These are phyloP conservation scores for Ochromonadaceae sp. DNA, from an alignment of 352 stramenopile genomes.

Conservation along the genomic window DNA sequence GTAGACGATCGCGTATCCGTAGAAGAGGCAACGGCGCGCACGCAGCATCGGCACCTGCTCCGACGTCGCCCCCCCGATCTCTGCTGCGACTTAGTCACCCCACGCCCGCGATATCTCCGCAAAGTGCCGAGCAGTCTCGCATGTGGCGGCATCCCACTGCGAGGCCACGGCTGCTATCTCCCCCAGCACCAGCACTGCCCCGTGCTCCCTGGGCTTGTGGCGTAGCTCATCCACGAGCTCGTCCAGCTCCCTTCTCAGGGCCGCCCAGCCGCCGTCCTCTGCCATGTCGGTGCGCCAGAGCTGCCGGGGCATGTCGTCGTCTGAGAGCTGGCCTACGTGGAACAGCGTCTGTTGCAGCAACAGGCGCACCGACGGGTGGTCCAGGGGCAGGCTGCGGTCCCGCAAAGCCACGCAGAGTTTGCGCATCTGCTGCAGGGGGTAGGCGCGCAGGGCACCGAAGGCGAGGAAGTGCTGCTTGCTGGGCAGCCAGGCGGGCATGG, in stretches of 20 bases:
- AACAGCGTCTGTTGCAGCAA: conserved; percentile 14
- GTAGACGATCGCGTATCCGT: too few relatives aligned
- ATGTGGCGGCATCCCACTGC: conserved; percentile 15
- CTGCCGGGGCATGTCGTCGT: background rate
- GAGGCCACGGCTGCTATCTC: conserved; percentile 14
- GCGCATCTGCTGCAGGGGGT: conserved; percentile 15
- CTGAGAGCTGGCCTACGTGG: conserved; percentile 11
- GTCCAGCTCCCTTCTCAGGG: background rate
- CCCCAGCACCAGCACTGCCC: background rate
- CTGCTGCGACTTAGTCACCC: too few relatives aligned
- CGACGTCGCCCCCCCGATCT: too few relatives aligned
- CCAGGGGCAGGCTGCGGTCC: background rate
- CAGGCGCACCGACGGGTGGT: background rate
- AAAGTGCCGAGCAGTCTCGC: too few relatives aligned
- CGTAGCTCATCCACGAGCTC: background rate
- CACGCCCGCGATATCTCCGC: too few relatives aligned
- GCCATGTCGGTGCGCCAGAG: background rate
- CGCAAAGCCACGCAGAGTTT: background rate
- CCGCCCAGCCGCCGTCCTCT: background rate
- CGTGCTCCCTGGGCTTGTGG: conserved; percentile 14
- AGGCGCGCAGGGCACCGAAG: conserved; percentile 7
- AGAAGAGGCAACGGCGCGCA: too few relatives aligned
- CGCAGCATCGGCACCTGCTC: too few relatives aligned
- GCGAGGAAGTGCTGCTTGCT: conserved; percentile 6
- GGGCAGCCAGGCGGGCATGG: background rate